Base-by-base conservation (phyloP, 202 grass and related monocot species). In the Musa balbisiana region DNA sequence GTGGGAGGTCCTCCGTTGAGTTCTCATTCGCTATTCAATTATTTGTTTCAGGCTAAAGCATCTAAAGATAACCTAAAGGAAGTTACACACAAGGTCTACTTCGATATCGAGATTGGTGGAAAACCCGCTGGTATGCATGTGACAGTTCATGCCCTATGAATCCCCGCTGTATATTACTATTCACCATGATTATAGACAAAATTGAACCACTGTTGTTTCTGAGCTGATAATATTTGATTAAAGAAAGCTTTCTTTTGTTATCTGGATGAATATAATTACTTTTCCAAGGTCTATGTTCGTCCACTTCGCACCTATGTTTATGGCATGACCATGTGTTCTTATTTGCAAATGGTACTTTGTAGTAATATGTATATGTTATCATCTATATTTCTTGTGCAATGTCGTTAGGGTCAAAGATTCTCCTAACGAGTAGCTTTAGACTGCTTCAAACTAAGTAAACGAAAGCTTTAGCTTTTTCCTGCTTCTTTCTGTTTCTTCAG, bases 71-170 rank as follows among this genome's bases (percentile, higher is more conserved):
- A 17, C 19, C 51, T 70, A 70, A 70, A 70, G 43, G 67, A 70
- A 52, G 67, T 70, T 3, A 70, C 67, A 2, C 67, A 70, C 33
- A 70, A 70, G 16, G 67, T 70, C 17, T 70, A 70, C 67, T 70
- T 70, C 51, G 67, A 70, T 52, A 19, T 70, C 19, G 67, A 70
- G 33, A 70, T 70, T 70, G 67, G 27, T 70, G 67, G 67, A 70
- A 70, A 70, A 21, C 49, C 67, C 11, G 67, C 67, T 70, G 67
- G 67, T 70, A 70, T 21, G 67, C 19, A 51, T 23, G 0, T 20
- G 27, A 20, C 10, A 9, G 8, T 49, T 69, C 16, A 69, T 51
- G 0, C 29, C 67, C 10, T 19, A 9, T 69, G 10, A 16, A 49
- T 69, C 67, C 6, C 20, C n/a, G 29, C 8, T 11, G 27, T 49